Conservation (phyloP, 495 filamentous ascomycete genomes). For the Aspergillus indologenus region DNA sequence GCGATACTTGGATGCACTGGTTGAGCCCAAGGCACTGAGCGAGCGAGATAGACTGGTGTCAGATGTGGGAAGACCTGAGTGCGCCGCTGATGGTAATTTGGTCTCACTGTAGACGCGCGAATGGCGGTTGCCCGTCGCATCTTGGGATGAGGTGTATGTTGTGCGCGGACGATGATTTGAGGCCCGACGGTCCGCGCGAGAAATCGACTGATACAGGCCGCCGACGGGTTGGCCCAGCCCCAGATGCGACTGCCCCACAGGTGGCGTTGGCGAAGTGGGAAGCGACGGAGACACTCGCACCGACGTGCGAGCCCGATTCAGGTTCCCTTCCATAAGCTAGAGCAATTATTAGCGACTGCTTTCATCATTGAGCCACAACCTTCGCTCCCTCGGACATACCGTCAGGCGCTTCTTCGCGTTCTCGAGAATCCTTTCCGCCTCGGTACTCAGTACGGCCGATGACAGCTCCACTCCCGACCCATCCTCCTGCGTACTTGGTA, state of each 20-base stretch:
- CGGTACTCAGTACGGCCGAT: slow-evolving; percentile 69
- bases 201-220: slow-evolving; percentile 44
- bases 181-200: slow-evolving; percentile 36
- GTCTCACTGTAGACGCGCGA: slow-evolving; percentile 57
- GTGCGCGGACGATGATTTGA: slow-evolving; percentile 38
- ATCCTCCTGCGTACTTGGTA: slow-evolving; percentile 27
- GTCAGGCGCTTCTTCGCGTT: slow-evolving; percentile 86
- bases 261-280: slow-evolving; percentile 47
- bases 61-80: slow-evolving; percentile 24
- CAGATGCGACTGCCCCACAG: slow-evolving; percentile 22
- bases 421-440: slow-evolving; percentile 83
- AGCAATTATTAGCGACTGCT: slow-evolving; percentile 12
- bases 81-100: slow-evolving; percentile 42
- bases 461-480: slow-evolving; percentile 55
- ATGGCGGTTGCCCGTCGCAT: slow-evolving; percentile 46
- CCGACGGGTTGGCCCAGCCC: slow-evolving; percentile 36
- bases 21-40: slow-evolving; percentile 43
- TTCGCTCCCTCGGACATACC: slow-evolving; percentile 49
- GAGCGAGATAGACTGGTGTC: slow-evolving; percentile 39
- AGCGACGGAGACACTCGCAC: slow-evolving; percentile 59
- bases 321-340: slow-evolving; percentile 89
- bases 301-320: slow-evolving; percentile 74
- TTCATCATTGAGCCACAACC: neutral
- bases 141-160: slow-evolving; percentile 35
- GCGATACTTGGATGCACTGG: slow-evolving; percentile 31